Conservation (phyloP, 352 stramenopile species). For the Globisporangium spinosum region DNA sequence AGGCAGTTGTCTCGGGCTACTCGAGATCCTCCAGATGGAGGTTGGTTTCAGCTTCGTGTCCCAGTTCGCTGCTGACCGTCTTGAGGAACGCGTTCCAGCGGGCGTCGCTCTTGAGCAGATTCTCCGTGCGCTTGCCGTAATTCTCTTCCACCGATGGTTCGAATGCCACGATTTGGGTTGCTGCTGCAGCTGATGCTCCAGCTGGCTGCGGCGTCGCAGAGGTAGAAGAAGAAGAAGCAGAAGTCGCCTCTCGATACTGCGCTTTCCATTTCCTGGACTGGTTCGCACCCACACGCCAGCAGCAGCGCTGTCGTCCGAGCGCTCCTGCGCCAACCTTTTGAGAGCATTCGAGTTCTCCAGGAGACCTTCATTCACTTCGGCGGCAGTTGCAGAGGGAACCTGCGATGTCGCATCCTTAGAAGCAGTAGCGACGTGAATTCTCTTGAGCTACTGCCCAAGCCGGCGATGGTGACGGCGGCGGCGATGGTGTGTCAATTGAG, state of each 20-base stretch:
- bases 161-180: constrained; percentile 19
- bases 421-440: constrained; percentile 3
- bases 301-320: not conserved
- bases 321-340: constrained; percentile 1
- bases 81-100: constrained; percentile 29
- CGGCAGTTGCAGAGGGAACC: not conserved
- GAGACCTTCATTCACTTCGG: not conserved
- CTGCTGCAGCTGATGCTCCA: not conserved
- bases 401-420: not conserved
- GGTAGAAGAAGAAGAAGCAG: not conserved
- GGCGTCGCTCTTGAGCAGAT: constrained; percentile 32
- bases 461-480: not conserved
- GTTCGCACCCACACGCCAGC: constrained; percentile 24
- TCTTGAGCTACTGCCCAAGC: not conserved
- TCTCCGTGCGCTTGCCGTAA: not conserved
- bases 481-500: not conserved
- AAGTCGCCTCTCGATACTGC: constrained; percentile 2
- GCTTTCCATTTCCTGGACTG: constrained; percentile 22
- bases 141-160: not conserved
- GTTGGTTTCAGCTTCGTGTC: constrained; percentile 11
- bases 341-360: not conserved
- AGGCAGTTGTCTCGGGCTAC: constrained; percentile 2
- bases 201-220: not conserved
- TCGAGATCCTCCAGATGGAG: constrained; percentile 32
- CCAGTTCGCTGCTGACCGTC: constrained; percentile 10